phyloP scores from a whole-genome alignment of 169 alveolate genomes.

The Eimeria maxima region DNA sequence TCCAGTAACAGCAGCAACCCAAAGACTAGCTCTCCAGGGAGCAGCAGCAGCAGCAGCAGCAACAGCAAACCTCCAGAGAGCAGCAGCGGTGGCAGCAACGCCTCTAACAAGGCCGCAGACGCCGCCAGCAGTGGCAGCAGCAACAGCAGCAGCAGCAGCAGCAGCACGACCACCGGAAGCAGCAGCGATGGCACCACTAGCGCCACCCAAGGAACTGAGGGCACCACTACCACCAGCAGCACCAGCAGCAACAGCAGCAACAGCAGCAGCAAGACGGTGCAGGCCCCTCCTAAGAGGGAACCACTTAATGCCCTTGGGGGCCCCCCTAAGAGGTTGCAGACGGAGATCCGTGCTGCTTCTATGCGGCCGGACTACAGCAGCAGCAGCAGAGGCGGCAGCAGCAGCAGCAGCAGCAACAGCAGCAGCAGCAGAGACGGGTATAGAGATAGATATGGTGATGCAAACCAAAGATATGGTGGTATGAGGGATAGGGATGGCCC shows the following conservation, averaged over 20 bases:
- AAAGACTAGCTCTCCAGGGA: neutral
- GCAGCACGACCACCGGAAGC: neutral
- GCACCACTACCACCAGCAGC: neutral
- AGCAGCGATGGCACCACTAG: neutral
- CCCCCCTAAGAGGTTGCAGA: conserved; percentile 22
- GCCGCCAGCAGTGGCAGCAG: neutral
- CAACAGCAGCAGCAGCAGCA: neutral
- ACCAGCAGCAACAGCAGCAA: conserved; percentile 15
- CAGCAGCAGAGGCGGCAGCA: neutral
- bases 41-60: conserved; percentile 8
- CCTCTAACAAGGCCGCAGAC: neutral
- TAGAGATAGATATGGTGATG: neutral
- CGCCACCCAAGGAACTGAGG: neutral
- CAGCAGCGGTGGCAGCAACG: conserved; percentile 11
- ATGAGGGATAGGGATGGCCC: neutral
- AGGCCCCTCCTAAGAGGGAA: conserved; percentile 9
- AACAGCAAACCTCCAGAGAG: neutral
- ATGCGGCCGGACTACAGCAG: neutral
- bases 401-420: conserved; percentile 52
- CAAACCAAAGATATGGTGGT: neutral
- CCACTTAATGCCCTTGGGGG: conserved; percentile 33
- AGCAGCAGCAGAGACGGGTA: conserved; percentile 27
- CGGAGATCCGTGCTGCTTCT: conserved; percentile 48
- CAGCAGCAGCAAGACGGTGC: conserved; percentile 1
- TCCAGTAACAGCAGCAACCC: neutral